These are phyloP conservation scores for Ustilago shanxiensis DNA, from an alignment of 1,284 basidiomycete genomes.

Conservation along the genomic window DNA sequence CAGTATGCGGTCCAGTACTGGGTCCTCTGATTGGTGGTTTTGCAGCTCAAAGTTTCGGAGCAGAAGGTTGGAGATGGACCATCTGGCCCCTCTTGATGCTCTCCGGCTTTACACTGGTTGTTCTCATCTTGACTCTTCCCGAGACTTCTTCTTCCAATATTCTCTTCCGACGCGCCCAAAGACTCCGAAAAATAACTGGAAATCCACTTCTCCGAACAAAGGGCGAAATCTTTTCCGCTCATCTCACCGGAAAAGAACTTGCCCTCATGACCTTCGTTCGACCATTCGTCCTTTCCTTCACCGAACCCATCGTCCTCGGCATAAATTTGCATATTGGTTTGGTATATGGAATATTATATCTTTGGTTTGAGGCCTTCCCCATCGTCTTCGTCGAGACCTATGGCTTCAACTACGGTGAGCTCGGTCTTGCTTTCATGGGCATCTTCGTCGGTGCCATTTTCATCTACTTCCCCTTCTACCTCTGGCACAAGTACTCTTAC, in stretches of 20 bases:
- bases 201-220: slow-evolving; percentile 68
- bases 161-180: slow-evolving; percentile 67
- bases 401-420: slow-evolving; percentile 60
- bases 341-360: slow-evolving; percentile 48
- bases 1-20: slow-evolving; percentile 52
- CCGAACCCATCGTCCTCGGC: slow-evolving; percentile 48
- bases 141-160: slow-evolving; percentile 70
- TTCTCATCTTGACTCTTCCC: slow-evolving; percentile 67
- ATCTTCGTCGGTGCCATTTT: slow-evolving; percentile 55
- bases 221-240: slow-evolving; percentile 65
- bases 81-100: slow-evolving; percentile 70
- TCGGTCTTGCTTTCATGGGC: slow-evolving; percentile 55
- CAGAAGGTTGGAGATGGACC: slow-evolving; percentile 59
- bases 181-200: slow-evolving; percentile 70
- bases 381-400: slow-evolving; percentile 56
- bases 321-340: slow-evolving; percentile 58
- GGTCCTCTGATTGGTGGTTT: slow-evolving; percentile 61
- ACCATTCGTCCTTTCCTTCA: slow-evolving; percentile 59
- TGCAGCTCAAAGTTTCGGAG: slow-evolving; percentile 39
- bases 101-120: slow-evolving; percentile 59
- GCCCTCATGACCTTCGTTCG: slow-evolving; percentile 57
- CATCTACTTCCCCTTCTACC: slow-evolving; percentile 34
- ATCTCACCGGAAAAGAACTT: slow-evolving; percentile 46
- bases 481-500: slow-evolving; percentile 41
- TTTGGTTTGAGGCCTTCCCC: slow-evolving; percentile 58